These are phyloP conservation scores for Citrus reticulata DNA, from an alignment of 345 rosid genomes.

Conservation along the genomic window DNA sequence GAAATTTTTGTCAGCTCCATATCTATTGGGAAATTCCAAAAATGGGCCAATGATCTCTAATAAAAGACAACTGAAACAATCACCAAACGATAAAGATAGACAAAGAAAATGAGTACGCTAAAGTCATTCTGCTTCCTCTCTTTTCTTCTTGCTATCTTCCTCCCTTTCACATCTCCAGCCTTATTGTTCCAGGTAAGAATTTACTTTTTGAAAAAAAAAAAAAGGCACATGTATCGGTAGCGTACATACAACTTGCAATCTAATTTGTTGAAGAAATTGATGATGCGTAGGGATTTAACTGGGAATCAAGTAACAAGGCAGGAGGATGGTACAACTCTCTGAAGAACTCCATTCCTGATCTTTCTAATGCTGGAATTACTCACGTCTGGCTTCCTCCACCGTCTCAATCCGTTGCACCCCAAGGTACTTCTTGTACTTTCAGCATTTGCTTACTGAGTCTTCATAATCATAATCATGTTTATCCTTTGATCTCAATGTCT, in stretches of 20 bases:
- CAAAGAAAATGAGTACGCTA: conserved; percentile 17
- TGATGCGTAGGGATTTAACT: conserved; percentile 65
- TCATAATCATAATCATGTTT: background rate
- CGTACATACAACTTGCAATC: background rate
- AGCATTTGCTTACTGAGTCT: too few relatives aligned
- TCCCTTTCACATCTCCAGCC: conserved; percentile 39
- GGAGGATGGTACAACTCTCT: conserved; percentile 88
- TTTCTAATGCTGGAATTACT: conserved; percentile 66
- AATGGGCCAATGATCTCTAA: background rate
- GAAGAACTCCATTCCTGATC: conserved; percentile 47
- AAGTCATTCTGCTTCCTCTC: conserved; percentile 15
- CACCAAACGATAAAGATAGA: background rate
- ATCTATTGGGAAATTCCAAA: too few relatives aligned
- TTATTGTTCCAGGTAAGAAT: conserved; percentile 56
- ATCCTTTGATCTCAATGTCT: too few relatives aligned
- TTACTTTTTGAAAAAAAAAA: too few relatives aligned
- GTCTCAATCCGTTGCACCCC: conserved; percentile 62
- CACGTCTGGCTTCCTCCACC: conserved; percentile 97
- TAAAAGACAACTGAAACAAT: conserved; percentile 1
- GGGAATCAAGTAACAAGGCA: conserved; percentile 66
- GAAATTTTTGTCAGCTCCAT: too few relatives aligned
- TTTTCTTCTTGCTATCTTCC: conserved; percentile 34
- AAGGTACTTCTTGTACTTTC: conserved; percentile 35
- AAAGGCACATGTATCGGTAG: too few relatives aligned
- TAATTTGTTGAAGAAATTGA: background rate